phyloP scores from a whole-genome alignment of 1,139 yeast species.

The Diutina neorugosa region DNA sequence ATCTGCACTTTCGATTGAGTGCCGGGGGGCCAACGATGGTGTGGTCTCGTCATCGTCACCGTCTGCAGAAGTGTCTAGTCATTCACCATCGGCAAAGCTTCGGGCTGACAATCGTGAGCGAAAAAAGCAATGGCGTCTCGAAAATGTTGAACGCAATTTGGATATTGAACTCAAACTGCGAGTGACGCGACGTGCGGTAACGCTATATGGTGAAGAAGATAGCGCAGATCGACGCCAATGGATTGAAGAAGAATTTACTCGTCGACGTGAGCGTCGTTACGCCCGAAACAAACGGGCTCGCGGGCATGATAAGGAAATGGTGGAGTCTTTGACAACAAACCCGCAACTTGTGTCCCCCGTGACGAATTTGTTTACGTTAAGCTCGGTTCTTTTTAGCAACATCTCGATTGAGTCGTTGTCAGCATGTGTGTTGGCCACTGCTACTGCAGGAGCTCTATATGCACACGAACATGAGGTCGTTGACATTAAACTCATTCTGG shows the following conservation, averaged over 20 bases:
- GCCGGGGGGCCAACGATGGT: neutral
- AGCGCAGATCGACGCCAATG: constrained; percentile 49
- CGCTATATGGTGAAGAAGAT: constrained; percentile 50
- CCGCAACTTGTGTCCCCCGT: neutral
- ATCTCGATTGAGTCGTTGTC: neutral
- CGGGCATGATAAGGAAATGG: neutral
- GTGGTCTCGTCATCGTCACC: neutral
- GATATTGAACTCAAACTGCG: constrained; percentile 79
- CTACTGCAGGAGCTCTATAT: neutral
- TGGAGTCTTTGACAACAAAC: neutral
- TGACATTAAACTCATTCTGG: neutral
- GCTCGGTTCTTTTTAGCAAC: neutral
- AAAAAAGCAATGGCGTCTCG: constrained; percentile 85
- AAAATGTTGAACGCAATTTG: constrained; percentile 68
- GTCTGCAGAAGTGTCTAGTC: neutral
- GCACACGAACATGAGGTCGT: constrained; percentile 2
- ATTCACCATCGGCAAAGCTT: neutral
- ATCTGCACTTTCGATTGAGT: neutral
- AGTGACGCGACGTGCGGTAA: constrained; percentile 58
- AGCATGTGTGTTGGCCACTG: neutral
- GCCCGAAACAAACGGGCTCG: neutral
- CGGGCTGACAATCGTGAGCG: constrained; percentile 63
- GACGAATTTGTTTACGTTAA: neutral
- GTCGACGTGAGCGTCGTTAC: constrained; percentile 45
- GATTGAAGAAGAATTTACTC: constrained; percentile 64